Percentiles rank a stretch among this genome's conserved stretches.
Conservation (phyloP, 2,329 filamentous ascomycete species). For the Colletotrichum sp. region DNA sequence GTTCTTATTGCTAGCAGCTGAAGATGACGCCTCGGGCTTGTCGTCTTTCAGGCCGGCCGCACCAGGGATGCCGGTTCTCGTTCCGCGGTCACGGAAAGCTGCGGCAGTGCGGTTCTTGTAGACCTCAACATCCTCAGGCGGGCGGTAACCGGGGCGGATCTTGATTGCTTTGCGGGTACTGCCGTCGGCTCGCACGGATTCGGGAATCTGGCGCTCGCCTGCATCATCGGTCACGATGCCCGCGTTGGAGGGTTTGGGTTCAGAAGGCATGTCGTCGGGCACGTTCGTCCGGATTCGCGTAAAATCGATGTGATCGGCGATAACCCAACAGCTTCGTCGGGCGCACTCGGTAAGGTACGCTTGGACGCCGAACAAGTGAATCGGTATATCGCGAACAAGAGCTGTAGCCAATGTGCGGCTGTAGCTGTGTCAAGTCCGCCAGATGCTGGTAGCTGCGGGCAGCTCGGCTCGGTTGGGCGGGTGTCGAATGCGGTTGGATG, state of each 20-base stretch:
- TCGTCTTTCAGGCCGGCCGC: conserved; percentile 65
- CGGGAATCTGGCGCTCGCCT: conserved; percentile 88
- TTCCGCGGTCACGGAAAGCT: conserved; percentile 77
- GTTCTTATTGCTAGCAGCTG: conserved; percentile 77
- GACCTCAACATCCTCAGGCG: conserved; percentile 92
- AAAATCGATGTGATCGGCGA: not conserved
- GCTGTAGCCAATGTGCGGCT: not conserved
- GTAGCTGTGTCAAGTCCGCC: not conserved
- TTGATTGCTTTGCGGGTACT: conserved; percentile 93
- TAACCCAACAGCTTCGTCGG: not conserved
- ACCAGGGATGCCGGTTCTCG: conserved; percentile 71
- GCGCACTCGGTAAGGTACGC: not conserved
- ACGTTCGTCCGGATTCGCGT: not conserved
- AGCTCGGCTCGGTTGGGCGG: not conserved
- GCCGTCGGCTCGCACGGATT: conserved; percentile 85
- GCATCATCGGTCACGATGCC: conserved; percentile 79
- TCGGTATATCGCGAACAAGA: not conserved
- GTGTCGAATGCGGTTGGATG: not conserved
- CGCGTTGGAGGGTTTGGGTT: conserved; percentile 58
- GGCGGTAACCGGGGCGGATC: conserved; percentile 90
- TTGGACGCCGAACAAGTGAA: not conserved
- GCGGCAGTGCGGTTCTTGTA: conserved; percentile 94
- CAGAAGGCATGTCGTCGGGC: conserved; percentile 35
- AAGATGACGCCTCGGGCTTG: conserved; percentile 46
- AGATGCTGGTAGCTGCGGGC: not conserved